Evolutionary conservation across 805 yeast genomes (phyloP), one percentile per base, ranked within the genome.

Genomic region (Yarrowia hollandica): DNA sequence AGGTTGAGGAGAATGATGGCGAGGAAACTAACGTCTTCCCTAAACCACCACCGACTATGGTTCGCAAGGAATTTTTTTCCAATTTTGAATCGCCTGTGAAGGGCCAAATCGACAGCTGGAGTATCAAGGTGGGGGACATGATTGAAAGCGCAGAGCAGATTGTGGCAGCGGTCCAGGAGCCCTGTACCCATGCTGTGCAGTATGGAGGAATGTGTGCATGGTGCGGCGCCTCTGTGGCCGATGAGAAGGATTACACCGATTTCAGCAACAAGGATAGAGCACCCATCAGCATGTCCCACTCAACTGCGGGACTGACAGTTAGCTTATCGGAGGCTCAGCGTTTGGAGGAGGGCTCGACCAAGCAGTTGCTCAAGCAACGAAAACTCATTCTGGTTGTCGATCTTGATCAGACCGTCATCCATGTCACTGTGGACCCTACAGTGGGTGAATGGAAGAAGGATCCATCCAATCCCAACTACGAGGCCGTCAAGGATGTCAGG

Each of bases 351-450:
- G 74, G 75, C 26, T 79, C 90, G 56, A 82, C 89, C 4, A 74
- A 77, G 60, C 76, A 86, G 61, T 76, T 94, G 46, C 72, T 83
- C 5, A 70, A 76, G 14, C 87, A 82, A 57, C 75, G 79, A 61
- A 89, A 88, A 70, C 76, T 94, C 62, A 90, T 94, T 26, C 77
- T 94, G 60, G 98, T 94, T 25, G 99, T 94, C 5, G 99, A 94
- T 76, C 78, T 94, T 63, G 99, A 94, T 74, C 99, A 94, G 71
- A 94, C 99, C 0, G 95, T 94, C 5, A 92, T 94, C 28, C 99
- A 94, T 68, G 96, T 97, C 38, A 92, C 97, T 5, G 97, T 92
- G 15, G 99, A 94, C 70, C 97, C 97, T 0, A 90, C 97, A 0
- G 96, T 94, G 26, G 94, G 94, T 0, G 96, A 89, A 68, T 94